These are phyloP conservation scores for Cryptosporidium parvum DNA, from an alignment of 169 alveolate genomes.

Conservation along the genomic window DNA sequence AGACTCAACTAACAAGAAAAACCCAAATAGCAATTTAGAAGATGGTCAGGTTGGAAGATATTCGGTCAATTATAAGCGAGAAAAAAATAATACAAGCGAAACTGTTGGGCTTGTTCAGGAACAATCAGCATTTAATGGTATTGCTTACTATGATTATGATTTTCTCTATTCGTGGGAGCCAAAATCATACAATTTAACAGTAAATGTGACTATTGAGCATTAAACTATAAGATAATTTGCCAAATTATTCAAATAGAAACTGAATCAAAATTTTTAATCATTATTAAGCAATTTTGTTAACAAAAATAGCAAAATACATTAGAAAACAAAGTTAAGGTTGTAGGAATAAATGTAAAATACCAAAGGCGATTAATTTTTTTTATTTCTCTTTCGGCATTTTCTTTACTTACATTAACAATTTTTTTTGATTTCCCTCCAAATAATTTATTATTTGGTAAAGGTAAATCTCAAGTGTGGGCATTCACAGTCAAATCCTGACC, in stretches of 20 bases:
- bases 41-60: constrained; percentile 68
- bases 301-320: neutral
- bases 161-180: constrained; percentile 76
- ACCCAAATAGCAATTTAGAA: constrained; percentile 18
- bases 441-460: neutral
- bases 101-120: constrained; percentile 38
- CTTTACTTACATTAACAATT: neutral
- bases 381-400: neutral
- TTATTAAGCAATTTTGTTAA: no score
- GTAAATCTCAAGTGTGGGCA: constrained; percentile 10
- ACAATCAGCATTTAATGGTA: constrained; percentile 1
- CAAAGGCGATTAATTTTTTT: no score
- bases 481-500: constrained; percentile 20
- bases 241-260: neutral
- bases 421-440: neutral
- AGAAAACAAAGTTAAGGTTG: neutral
- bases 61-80: constrained; percentile 27
- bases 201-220: constrained; percentile 9
- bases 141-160: constrained; percentile 20
- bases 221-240: neutral
- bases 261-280: no score
- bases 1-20: constrained; percentile 23
- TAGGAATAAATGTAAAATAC: neutral
- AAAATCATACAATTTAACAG: neutral
- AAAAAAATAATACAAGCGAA: constrained; percentile 7